Base-by-base conservation (phyloP, 176 grass and related monocot genomes). In the Carex kokanica region DNA sequence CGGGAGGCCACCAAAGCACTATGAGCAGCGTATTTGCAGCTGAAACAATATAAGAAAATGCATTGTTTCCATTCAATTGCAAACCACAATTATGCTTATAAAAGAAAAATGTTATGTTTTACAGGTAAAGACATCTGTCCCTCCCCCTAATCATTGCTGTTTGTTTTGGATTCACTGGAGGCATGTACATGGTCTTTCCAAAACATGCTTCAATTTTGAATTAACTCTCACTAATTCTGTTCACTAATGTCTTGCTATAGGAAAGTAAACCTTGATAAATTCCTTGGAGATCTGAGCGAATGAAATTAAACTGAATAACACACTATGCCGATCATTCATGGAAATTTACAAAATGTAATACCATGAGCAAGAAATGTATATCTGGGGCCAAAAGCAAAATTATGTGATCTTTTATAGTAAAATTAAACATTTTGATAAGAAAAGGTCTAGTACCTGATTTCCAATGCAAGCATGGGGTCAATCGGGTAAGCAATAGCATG, bases 401-500 rank as follows among this genome's bases (percentile, higher is more conserved):
- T 55, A 54, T 29, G 13, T 29, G 16, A 53, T 52, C 23, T 16
- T 52, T 24, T 15, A 54, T 47, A 61, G 20, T 61, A 61, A 20
- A 75, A 75, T 23, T 53, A 16, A 53, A 55, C 20, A 52, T 24
- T 74, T 31, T 54, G 1, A 18, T 49, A 63, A 45, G 43, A 10
- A 45, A 47, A 70, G 8, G 70, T 56, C 24, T 59, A 18, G 25
- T 67, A 93, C 94, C 94, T 97, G 85, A 97, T 97, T 74, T 97
- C 94, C 78, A 97, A 84, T 6, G 94, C 94, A 88, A 97, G 86
- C 17, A 91, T 78, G 1, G 91, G 89, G 83, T 97, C 89, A 13
- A 97, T 91, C 64, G 94, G 94, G 74, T 97, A 97, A 62, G 94
- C 94, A 75, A 97, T 97, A 74, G 94, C 94, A 91, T 97, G 94